Conservation (phyloP, 768 basidiomycete species). For the Phlebiopsis gigantea region DNA sequence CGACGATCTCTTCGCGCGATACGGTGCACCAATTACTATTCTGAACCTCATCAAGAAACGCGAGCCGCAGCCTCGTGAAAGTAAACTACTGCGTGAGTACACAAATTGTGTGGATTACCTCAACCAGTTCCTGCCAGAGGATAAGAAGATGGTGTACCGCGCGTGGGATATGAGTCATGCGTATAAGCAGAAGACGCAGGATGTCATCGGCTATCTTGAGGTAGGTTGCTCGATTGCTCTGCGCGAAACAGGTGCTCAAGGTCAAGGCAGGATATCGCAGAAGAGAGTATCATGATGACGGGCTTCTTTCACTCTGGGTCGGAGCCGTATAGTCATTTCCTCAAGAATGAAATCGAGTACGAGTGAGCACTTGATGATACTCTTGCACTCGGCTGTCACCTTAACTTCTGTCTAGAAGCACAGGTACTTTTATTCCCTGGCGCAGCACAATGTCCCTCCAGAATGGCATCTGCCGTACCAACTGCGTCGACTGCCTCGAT, state of each 20-base stretch:
- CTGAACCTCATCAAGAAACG: conserved; percentile 92
- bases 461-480: conserved; percentile 87
- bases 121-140: conserved; percentile 89
- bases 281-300: conserved; percentile 87
- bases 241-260: not conserved
- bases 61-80: conserved; percentile 77
- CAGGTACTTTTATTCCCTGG: conserved; percentile 38
- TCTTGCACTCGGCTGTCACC: not conserved
- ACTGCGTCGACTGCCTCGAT: conserved; percentile 96
- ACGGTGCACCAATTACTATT: conserved; percentile 85
- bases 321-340: conserved; percentile 72
- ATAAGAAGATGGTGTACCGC: conserved; percentile 84
- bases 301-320: conserved; percentile 94
- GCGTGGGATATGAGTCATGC: conserved; percentile 97
- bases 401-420: no score
- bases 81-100: conserved; percentile 86
- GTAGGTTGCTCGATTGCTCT: not conserved
- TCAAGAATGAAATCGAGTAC: conserved; percentile 40
- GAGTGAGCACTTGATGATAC: conserved; percentile 25
- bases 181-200: conserved; percentile 95
- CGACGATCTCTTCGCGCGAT: conserved; percentile 82
- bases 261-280: conserved; percentile 93
- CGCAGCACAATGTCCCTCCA: conserved; percentile 74
- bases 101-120: conserved; percentile 88
- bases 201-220: conserved; percentile 77